Percentiles rank a stretch among this genome's conserved stretches.
These are phyloP conservation scores for Phalaenopsis aphrodite DNA, from an alignment of 106 monocot genomes.

Conservation along the genomic window DNA sequence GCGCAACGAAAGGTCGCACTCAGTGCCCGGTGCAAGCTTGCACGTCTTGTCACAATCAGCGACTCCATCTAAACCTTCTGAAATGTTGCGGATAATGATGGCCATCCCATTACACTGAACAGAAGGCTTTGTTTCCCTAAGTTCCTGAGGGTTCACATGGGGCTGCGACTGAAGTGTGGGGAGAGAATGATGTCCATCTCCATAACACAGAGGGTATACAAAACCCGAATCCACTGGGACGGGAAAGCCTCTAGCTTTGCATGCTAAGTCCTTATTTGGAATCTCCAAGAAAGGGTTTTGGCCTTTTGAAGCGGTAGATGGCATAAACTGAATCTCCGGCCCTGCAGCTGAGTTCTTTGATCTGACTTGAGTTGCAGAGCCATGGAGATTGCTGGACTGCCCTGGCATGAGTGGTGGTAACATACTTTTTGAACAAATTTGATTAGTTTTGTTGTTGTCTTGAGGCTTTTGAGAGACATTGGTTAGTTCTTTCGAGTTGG, in stretches of 20 bases:
- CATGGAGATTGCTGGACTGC: neutral
- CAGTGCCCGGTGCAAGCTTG: neutral
- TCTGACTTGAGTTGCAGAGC: constrained; percentile 7
- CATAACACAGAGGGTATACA: constrained; percentile 40
- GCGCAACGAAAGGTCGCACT: constrained; percentile 48
- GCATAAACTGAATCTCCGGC: neutral
- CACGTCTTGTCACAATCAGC: neutral
- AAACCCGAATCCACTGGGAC: constrained; percentile 4
- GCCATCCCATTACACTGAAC: neutral
- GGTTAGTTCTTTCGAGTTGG: constrained; percentile 4
- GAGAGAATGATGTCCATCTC: constrained; percentile 3
- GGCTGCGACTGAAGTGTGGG: neutral
- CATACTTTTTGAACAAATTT: constrained; percentile 3
- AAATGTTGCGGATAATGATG: neutral
- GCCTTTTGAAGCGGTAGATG: constrained; percentile 3
- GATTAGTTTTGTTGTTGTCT: constrained; percentile 8
- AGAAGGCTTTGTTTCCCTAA: neutral
- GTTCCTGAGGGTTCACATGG: constrained; percentile 3
- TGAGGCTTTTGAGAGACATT: constrained; percentile 8
- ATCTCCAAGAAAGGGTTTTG: neutral
- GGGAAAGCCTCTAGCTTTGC: constrained; percentile 1
- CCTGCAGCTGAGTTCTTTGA: constrained; percentile 11
- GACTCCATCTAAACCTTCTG: neutral
- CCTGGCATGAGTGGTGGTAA: constrained; percentile 7
- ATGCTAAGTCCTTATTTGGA: neutral